Conservation (phyloP, 495 filamentous ascomycete genomes). For the Venustampulla echinocandica region DNA sequence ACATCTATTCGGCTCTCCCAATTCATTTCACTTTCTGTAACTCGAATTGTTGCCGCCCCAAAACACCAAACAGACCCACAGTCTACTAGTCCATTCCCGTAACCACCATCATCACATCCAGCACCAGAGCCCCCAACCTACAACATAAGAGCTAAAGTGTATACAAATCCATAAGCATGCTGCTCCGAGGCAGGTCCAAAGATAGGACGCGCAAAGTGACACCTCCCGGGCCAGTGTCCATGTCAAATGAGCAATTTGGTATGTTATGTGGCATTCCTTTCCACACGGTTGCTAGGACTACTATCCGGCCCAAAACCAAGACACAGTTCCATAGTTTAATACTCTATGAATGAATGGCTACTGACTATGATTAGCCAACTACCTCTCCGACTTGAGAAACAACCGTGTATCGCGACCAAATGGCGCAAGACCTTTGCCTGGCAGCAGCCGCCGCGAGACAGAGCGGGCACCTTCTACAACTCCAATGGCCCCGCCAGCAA, state of each 20-base stretch:
- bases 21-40: neutral
- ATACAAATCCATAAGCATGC: conserved; percentile 8
- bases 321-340: too few relatives aligned
- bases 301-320: too few relatives aligned
- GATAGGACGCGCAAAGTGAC: conserved; percentile 51
- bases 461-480: conserved; percentile 15
- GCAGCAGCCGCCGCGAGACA: conserved; percentile 32
- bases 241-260: conserved; percentile 86
- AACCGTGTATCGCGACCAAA: conserved; percentile 68
- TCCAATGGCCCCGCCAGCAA: neutral
- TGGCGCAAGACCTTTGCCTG: conserved; percentile 71
- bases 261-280: conserved; percentile 27
- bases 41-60: neutral
- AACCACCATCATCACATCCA: neutral
- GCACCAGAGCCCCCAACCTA: neutral
- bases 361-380: conserved; percentile 48
- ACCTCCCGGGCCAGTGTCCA: conserved; percentile 68
- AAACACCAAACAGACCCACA: neutral
- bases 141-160: too few relatives aligned
- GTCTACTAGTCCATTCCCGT: neutral
- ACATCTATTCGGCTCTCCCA: neutral
- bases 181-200: conserved; percentile 29
- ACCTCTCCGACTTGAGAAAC: conserved; percentile 70
- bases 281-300: neutral
- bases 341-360: too few relatives aligned